Evolutionary conservation across 2,329 filamentous ascomycete genomes (phyloP), one percentile per base, ranked within the genome.

Genomic region (Gremmenia infestans): DNA sequence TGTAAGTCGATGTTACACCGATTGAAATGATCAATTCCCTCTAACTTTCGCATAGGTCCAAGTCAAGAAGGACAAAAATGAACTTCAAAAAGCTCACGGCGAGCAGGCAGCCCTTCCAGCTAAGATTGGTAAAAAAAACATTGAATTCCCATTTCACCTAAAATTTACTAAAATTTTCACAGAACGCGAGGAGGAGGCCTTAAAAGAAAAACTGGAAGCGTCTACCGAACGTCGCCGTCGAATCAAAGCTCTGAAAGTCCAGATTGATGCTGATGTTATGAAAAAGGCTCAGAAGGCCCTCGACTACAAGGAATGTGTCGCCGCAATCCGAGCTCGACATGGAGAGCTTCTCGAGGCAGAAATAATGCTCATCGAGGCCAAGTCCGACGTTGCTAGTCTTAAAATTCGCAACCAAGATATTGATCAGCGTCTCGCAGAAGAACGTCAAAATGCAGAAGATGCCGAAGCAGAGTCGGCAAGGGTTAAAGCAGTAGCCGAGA

Each of bases 371-470:
- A 81, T 95, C 32, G 94, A 99, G 74, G 92, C 91, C 1, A 71
- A 78, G n/a, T 97, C 91, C 0, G 94, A 99, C 65, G 72, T 88
- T 2, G 78, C 83, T 46, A 81, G 81, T 5, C 76, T 97, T n/a
- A 81, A 82, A 64, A 74, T 76, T 15, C 85, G 85, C 56, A 90
- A 91, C 63, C 64, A 71, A 8, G 76, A 82, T 48, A 82, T 91
- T 56, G 76, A 79, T 53, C 67, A 75, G 43, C 71, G 73, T 45
- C 74, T 88, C 4, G 75, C 80, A 22, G 68, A 72, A 9, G 78
- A 76, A 63, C 73, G 73, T 57, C 60, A 65, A 6, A 73, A 74
- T 25, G 68, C 81, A 7, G 53, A 61, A 7, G 58, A 70, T 23
- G 70, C 76, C 5, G 70, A 70, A 12, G 70, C 77, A 0, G 65